Base-by-base conservation (phyloP, 768 basidiomycete genomes). In the Boletus rufocinnamomeus region DNA sequence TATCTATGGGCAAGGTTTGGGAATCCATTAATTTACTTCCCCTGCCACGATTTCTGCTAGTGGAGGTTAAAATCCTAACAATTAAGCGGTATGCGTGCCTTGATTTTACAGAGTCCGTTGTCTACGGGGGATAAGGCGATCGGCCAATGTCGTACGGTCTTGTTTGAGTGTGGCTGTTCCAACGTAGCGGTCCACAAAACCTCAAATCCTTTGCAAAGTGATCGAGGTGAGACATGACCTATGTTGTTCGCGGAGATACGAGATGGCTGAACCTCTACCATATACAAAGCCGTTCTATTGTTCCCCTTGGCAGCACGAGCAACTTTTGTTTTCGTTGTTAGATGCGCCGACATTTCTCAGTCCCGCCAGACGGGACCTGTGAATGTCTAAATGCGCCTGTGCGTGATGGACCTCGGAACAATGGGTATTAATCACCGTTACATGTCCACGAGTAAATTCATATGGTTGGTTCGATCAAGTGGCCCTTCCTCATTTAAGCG, bases 1-100 rank as follows among this genome's bases (percentile, higher is more conserved):
- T 66, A 85, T 92, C 59, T 79, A 84, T 57, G 91, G 91, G 1
- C 79, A 82, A 50, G 88, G 90, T n/a, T 75, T 93, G 41, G 89
- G 90, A 35, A 79, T 82, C 53, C 79, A 63, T 49, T 63, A 40
- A 58, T 56, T 35, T 41, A 49, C 38, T 8, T 49, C 50, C 52
- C 35, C 14, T 54, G 45, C 35, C 30, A 52, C 17, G 25, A 52
- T 45, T 44, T 32, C 45, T n/a, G 10, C n/a, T 19, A 21, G 56
- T 54, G 40, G 9, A 40, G 34, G 41, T 21, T 52, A 41, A 51
- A 47, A 52, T 41, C 11, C 27, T 43, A 49, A 51, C 49, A 44
- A 51, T 50, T 34, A 44, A 32, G 19, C 7, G 50, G 30, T 16
- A 37, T 17, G 28, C 16, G 57, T 65, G 41, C 41, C 60, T 43